Evolutionary conservation across 1,284 basidiomycete genomes (phyloP), one percentile per base, ranked within the genome.

Genomic region (Cutaneotrichosporon sp.): DNA sequence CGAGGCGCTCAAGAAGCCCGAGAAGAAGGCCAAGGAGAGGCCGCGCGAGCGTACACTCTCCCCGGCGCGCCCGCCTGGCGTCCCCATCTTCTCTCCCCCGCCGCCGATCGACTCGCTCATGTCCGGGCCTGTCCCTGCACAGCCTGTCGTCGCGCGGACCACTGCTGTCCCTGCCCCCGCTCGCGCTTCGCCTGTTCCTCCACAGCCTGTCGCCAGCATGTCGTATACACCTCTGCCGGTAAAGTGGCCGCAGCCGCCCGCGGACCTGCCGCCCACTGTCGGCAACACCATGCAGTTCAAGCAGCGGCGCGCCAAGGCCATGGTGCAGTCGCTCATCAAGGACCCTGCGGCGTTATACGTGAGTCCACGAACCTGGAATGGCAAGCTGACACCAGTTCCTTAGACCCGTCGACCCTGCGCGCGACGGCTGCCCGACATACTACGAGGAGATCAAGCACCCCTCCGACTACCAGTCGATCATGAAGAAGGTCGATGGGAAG

Each of bases 401-500:
- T 45, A 83, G 84, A 20, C 93, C 95, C 2, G 95, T 99, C 16
- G 90, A 99, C 77, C 90, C 95, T 0, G 79, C 89, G 7, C 75
- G 80, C 54, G 90, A 90, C 79, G 92, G 88, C 29, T 95, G 89
- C 77, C 93, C 91, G 45, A 92, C 91, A 89, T 99, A 99, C 77
- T 87, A 90, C 62, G 87, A 97, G 11, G 97, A 98, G 80, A 97
- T 99, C 75, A 83, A 86, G 67, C 81, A 89, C 66, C 97, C 97
- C 7, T 99, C 98, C 93, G 95, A 99, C 80, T 87, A 98, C 59
- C 87, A 87, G 11, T 97, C 95, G 11, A 91, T 98, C 73, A 78
- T 80, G 36, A 82, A 82, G 54, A 94, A 92, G 73, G 81, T 97
- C 56, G 83, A 84, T 43, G 22, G 25, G 51, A 73, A 69, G 57